Percentiles rank a stretch among this genome's conserved stretches.
These are phyloP conservation scores for Drosera capensis DNA, from an alignment of 148 eudicot species.

Conservation along the genomic window DNA sequence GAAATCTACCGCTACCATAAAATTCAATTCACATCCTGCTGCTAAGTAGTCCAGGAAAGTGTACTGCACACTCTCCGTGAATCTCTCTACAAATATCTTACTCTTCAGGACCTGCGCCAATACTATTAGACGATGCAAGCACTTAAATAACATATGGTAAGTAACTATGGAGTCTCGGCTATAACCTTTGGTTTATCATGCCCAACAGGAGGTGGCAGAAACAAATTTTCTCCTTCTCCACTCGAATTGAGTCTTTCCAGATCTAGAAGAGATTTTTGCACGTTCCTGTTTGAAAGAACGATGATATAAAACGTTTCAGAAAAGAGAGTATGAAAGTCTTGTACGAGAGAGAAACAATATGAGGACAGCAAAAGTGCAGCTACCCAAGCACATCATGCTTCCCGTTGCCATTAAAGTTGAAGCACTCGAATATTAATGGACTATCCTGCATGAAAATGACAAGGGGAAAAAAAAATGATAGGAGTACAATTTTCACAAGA, in stretches of 20 bases:
- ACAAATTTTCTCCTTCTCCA: slow-evolving; percentile 49
- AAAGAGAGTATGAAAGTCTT: slow-evolving; percentile 9
- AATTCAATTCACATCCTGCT: slow-evolving; percentile 78
- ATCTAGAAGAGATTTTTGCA: slow-evolving; percentile 54
- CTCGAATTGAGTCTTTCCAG: slow-evolving; percentile 56
- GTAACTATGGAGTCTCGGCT: slow-evolving; percentile 1
- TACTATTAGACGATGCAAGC: slow-evolving; percentile 8
- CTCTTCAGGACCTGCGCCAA: slow-evolving; percentile 65
- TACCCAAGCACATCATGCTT: slow-evolving; percentile 91
- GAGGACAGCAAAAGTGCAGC: slow-evolving; percentile 5
- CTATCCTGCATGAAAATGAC: slow-evolving; percentile 65
- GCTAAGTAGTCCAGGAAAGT: slow-evolving; percentile 88
- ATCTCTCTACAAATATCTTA: slow-evolving; percentile 68
- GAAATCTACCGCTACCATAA: slow-evolving; percentile 98
- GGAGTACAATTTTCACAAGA: neutral
- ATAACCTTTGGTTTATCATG: slow-evolving; percentile 62
- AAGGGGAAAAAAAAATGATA: slow-evolving; percentile 2
- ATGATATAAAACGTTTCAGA: no score
- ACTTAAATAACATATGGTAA: slow-evolving; percentile 2
- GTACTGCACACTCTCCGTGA: slow-evolving; percentile 51
- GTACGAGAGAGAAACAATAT: slow-evolving; percentile 2
- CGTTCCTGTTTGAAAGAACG: slow-evolving; percentile 36
- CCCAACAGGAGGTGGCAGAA: slow-evolving; percentile 36
- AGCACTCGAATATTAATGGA: slow-evolving; percentile 77
- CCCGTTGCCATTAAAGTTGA: slow-evolving; percentile 78